Conservation (phyloP, 345 rosid genomes). For the Pseudoturritis turrita region DNA sequence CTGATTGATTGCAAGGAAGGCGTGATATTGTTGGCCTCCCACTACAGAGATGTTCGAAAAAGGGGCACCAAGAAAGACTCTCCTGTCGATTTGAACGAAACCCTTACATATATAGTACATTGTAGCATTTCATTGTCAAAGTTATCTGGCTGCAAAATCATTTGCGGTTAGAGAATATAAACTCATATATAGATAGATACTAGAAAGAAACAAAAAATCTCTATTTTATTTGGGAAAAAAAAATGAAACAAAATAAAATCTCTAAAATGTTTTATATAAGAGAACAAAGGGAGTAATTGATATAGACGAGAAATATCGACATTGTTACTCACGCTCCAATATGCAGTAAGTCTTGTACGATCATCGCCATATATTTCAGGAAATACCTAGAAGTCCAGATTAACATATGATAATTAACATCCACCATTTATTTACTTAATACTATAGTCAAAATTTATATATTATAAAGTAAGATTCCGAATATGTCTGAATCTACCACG, state of each 20-base stretch:
- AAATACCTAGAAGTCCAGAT: neutral
- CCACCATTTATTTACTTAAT: too few relatives aligned
- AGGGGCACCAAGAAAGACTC: neutral
- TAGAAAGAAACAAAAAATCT: neutral
- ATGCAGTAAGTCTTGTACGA: slow-evolving; percentile 6
- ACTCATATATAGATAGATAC: neutral
- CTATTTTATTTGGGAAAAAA: too few relatives aligned
- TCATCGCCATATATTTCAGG: neutral
- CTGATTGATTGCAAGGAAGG: neutral
- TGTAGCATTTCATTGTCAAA: neutral
- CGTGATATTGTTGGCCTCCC: neutral
- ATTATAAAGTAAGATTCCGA: too few relatives aligned
- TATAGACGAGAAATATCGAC: neutral
- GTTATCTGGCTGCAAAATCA: neutral
- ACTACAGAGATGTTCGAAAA: neutral
- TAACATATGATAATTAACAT: too few relatives aligned
- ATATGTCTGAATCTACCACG: too few relatives aligned
- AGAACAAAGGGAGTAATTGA: too few relatives aligned
- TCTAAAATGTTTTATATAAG: too few relatives aligned
- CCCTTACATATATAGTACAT: neutral
- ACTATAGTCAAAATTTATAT: too few relatives aligned
- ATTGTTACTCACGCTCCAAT: neutral
- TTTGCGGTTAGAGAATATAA: neutral
- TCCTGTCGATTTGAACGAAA: neutral
- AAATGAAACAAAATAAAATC: too few relatives aligned